Conservation (phyloP, 805 yeast genomes). For the Suhomyces sp. region DNA sequence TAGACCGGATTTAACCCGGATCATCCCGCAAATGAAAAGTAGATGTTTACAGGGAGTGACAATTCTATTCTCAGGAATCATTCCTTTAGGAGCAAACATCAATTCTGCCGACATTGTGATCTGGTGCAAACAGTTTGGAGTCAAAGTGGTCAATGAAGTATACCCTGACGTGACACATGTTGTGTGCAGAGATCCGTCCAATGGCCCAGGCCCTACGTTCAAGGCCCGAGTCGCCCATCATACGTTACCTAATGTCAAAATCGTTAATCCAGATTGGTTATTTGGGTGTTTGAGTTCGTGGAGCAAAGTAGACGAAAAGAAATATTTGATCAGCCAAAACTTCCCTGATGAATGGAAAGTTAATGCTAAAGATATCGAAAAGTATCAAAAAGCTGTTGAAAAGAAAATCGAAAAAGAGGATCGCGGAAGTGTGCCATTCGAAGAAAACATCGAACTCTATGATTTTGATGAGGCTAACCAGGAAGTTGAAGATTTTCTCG, state of each 20-base stretch:
- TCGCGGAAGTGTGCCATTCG: not conserved
- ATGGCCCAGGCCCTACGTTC: slow-evolving; percentile 50
- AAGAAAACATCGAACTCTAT: slow-evolving; percentile 27
- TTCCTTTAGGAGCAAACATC: slow-evolving; percentile 75
- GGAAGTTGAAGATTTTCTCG: slow-evolving; percentile 49
- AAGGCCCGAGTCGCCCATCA: slow-evolving; percentile 79
- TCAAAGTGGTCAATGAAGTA: slow-evolving; percentile 70
- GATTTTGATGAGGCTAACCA: slow-evolving; percentile 42
- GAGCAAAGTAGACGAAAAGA: slow-evolving; percentile 63
- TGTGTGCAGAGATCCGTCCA: slow-evolving; percentile 69
- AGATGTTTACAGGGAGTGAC: slow-evolving; percentile 65
- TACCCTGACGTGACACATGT: slow-evolving; percentile 80
- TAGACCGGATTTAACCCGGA: slow-evolving; percentile 62
- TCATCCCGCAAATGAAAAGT: slow-evolving; percentile 72
- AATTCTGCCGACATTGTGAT: slow-evolving; percentile 81
- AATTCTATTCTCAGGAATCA: slow-evolving; percentile 82
- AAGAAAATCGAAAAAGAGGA: slow-evolving; percentile 15
- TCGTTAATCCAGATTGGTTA: slow-evolving; percentile 93
- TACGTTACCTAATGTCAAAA: slow-evolving; percentile 56
- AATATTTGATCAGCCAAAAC: slow-evolving; percentile 53
- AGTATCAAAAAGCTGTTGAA: slow-evolving; percentile 35
- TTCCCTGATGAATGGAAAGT: slow-evolving; percentile 45
- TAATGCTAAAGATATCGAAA: slow-evolving; percentile 44
- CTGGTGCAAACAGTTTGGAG: slow-evolving; percentile 94
- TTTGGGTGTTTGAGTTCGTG: slow-evolving; percentile 81